phyloP scores from a whole-genome alignment of 768 basidiomycete genomes.

The Auriscalpium microsporum region DNA sequence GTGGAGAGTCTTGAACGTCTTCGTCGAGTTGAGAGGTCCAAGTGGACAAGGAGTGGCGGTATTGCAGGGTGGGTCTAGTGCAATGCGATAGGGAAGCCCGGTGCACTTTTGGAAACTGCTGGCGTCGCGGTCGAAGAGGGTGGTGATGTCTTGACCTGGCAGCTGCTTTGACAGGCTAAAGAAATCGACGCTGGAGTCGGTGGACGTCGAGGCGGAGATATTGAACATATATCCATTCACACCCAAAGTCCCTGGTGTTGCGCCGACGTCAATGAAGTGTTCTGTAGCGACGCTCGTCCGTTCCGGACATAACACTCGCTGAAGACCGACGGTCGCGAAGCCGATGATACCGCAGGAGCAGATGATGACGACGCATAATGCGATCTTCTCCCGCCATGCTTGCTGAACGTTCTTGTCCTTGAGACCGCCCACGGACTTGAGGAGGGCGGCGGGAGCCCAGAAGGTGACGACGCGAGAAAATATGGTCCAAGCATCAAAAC shows the following conservation, averaged over 20 bases:
- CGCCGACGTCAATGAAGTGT: slow-evolving; percentile 41
- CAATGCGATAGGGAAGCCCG: slow-evolving; percentile 55
- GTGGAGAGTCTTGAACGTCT: slow-evolving; percentile 52
- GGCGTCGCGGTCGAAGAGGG: slow-evolving; percentile 64
- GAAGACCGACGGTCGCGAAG: slow-evolving; percentile 91
- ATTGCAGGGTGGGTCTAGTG: slow-evolving; percentile 68
- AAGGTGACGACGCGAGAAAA: slow-evolving; percentile 76
- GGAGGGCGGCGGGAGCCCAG: slow-evolving; percentile 80
- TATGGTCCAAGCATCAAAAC: slow-evolving; percentile 65
- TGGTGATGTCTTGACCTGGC: slow-evolving; percentile 88
- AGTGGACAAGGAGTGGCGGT: slow-evolving; percentile 57
- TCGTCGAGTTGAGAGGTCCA: slow-evolving; percentile 42
- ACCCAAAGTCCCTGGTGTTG: slow-evolving; percentile 55
- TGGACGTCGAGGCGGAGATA: slow-evolving; percentile 41
- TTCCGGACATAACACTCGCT: slow-evolving; percentile 84
- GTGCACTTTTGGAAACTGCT: slow-evolving; percentile 59
- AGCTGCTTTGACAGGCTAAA: slow-evolving; percentile 39
- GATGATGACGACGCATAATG: slow-evolving; percentile 80
- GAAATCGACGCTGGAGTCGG: slow-evolving; percentile 46
- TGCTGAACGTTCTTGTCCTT: slow-evolving; percentile 70
- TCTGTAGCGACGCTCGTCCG: slow-evolving; percentile 36
- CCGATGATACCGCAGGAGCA: slow-evolving; percentile 74
- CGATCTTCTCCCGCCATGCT: slow-evolving; percentile 97
- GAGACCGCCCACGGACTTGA: slow-evolving; percentile 69
- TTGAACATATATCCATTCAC: slow-evolving; percentile 75